Percentiles rank a stretch among this genome's conserved stretches.
Conservation (phyloP, 1,284 basidiomycete genomes). For the Apiotrichum akiyoshidainum region DNA sequence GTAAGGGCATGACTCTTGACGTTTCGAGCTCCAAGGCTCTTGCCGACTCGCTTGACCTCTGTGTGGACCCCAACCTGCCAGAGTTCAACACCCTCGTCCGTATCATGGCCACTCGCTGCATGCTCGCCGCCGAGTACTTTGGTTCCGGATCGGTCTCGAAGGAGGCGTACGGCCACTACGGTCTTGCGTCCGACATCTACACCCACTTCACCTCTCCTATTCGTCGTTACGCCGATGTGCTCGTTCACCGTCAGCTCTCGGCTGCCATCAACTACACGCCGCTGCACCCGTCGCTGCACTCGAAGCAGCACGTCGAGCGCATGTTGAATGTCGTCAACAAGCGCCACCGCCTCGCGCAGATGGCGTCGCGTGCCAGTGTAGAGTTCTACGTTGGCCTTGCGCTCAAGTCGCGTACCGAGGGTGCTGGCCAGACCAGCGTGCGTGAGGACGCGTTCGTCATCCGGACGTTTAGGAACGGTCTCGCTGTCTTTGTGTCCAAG, state of each 20-base stretch:
- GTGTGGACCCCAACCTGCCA: constrained; percentile 72
- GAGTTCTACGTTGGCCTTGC: constrained; percentile 97
- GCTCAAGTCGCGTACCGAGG: constrained; percentile 64
- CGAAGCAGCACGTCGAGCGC: constrained; percentile 83
- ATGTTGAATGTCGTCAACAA: constrained; percentile 82
- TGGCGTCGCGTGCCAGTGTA: constrained; percentile 90
- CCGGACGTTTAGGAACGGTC: constrained; percentile 86
- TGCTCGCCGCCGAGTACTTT: constrained; percentile 98
- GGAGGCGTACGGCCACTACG: constrained; percentile 95
- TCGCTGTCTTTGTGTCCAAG: constrained; percentile 91
- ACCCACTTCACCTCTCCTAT: constrained; percentile 97
- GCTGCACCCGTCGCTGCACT: constrained; percentile 81
- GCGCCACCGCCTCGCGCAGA: constrained; percentile 92
- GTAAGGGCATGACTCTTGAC: constrained; percentile 80
- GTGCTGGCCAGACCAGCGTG: constrained; percentile 41
- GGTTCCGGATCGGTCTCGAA: constrained; percentile 88
- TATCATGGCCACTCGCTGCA: constrained; percentile 98
- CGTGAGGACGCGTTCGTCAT: constrained; percentile 92
- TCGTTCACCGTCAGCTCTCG: constrained; percentile 89
- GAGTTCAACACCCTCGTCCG: constrained; percentile 96
- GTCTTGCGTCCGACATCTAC: constrained; percentile 92
- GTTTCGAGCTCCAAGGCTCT: constrained; percentile 87
- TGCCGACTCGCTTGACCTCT: constrained; percentile 84
- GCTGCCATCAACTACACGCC: constrained; percentile 83
- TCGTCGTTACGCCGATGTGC: constrained; percentile 89